phyloP scores from a whole-genome alignment of 2,329 filamentous ascomycete genomes.

The Calonectria ilicicola region DNA sequence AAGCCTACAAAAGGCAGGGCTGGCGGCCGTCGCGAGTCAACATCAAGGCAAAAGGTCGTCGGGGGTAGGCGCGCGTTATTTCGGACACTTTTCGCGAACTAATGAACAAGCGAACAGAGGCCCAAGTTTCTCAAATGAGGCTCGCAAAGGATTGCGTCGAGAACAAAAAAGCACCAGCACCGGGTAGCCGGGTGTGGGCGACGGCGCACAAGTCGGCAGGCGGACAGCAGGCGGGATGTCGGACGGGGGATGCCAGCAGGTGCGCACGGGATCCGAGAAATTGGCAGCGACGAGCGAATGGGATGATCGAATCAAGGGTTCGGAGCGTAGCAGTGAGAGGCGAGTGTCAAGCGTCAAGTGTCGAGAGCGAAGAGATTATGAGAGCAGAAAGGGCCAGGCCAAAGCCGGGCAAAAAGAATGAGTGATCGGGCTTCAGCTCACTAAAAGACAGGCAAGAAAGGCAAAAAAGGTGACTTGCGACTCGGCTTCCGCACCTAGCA shows the following conservation, averaged over 20 bases:
- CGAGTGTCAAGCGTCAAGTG: background rate
- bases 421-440: constrained; percentile 16
- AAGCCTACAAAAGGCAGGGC: constrained; percentile 25
- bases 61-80: background rate
- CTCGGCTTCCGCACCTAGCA: background rate
- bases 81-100: background rate
- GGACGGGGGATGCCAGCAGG: background rate
- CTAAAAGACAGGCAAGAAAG: constrained; percentile 6
- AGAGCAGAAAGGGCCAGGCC: background rate
- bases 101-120: background rate
- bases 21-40: constrained; percentile 23
- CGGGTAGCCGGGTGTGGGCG: constrained; percentile 16
- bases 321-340: background rate
- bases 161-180: constrained; percentile 6
- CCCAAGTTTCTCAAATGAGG: constrained; percentile 20
- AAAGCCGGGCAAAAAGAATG: background rate
- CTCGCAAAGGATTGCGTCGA: constrained; percentile 7
- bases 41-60: constrained; percentile 32
- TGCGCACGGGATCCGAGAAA: background rate
- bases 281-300: background rate
- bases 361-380: background rate
- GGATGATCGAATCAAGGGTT: background rate
- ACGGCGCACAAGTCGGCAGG: constrained; percentile 14
- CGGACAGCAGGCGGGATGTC: constrained; percentile 1
- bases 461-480: constrained; percentile 8